Evolutionary conservation across 805 yeast species (phyloP), one percentile per base, ranked within the genome.

Genomic region (Tetrapisispora phaffii): DNA sequence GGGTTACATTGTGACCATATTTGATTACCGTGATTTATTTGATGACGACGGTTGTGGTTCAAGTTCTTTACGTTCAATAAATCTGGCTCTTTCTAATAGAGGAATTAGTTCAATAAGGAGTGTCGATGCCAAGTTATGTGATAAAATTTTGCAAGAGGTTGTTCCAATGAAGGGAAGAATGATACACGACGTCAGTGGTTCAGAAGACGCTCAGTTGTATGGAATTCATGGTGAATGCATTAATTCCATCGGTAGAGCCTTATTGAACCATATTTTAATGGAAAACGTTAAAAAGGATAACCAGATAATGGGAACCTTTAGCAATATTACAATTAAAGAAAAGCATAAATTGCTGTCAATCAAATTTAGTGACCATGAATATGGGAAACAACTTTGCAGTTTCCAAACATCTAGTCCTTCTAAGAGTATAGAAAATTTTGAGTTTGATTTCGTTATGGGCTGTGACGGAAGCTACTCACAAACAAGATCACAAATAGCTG

Each of bases 91-190:
- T n/a, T 80, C 90, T 40, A 80, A 79, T 44, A 72, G 97, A 42
- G 97, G 96, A 1, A 80, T 87, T 45, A 66, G 72, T 23, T 83
- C 96, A 0, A 63, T 89, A 57, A 65, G 71, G 46, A 72, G 70
- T 41, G 79, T 88, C 12, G 88, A 83, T 57, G 59, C 65, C 0
- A 72, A 67, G 13, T 69, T 87, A 69, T 77, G 82, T 12, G 62
- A 67, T 0, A 57, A 79, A 22, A 72, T 87, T 2, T 56, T 83
- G 49, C 64, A 69, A 28, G 75, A 76, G 35, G 75, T 85, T 21
- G 82, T 85, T 22, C 96, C 96, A 2, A 85, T 89, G 90, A 67
- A 75, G 35, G 96, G 95, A 1, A 70, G 97, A 36, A 87, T 88
- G 96, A 79, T 89, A 47, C 97, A 89, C 62, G 82, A 81, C 50